Percentiles rank a stretch among this genome's conserved stretches.
These are phyloP conservation scores for Ocimum tenuiflorum DNA, from an alignment of 257 asterid species.

Conservation along the genomic window DNA sequence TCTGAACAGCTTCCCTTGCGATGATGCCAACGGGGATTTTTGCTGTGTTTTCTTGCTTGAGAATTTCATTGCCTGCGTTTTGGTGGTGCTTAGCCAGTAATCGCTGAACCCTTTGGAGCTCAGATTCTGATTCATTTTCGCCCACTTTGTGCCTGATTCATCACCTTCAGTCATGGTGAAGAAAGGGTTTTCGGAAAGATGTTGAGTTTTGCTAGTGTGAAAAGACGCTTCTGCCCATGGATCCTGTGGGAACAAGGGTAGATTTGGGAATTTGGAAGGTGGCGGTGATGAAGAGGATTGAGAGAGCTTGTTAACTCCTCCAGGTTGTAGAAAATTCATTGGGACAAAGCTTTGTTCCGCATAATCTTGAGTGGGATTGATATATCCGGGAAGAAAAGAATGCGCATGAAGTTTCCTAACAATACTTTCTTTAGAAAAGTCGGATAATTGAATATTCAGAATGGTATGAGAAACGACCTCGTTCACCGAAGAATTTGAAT, in stretches of 20 bases:
- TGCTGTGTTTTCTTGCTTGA: conserved; percentile 11
- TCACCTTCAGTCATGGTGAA: conserved; percentile 33
- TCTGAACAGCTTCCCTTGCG: conserved; percentile 48
- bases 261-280: conserved; percentile 30
- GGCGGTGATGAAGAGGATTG: too few relatives aligned
- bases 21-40: background rate
- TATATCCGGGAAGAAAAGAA: conserved; percentile 17
- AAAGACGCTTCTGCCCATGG: conserved; percentile 25
- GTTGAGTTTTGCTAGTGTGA: conserved; percentile 14
- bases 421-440: conserved; percentile 24
- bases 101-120: conserved; percentile 41
- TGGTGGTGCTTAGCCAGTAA: conserved; percentile 54
- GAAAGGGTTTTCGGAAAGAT: conserved; percentile 20
- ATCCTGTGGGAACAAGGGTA: conserved; percentile 45
- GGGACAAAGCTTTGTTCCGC: too few relatives aligned
- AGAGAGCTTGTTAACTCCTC: too few relatives aligned
- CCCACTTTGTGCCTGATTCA: conserved; percentile 7
- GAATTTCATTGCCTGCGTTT: conserved; percentile 57
- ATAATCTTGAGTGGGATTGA: background rate
- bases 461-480: conserved; percentile 20
- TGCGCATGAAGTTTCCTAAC: conserved; percentile 17
- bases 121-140: conserved; percentile 24
- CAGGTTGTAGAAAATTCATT: conserved; percentile 25
- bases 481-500: conserved; percentile 13
- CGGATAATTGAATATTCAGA: conserved; percentile 21